phyloP scores from a whole-genome alignment of 495 filamentous ascomycete species.

The Lentithecium fluviatile region DNA sequence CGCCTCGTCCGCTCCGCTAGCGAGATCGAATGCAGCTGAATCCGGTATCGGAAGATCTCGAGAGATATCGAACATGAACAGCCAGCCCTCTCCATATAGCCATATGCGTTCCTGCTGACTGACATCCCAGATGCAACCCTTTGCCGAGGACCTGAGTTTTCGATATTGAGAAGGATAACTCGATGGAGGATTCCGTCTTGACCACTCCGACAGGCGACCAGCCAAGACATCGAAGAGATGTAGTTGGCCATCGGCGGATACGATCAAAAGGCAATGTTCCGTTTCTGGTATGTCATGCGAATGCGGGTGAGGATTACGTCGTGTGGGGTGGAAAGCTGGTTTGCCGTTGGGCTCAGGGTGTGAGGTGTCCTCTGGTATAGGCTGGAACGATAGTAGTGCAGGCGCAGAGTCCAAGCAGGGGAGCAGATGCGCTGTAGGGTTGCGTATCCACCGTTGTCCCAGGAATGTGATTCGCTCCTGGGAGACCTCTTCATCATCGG shows the following conservation, averaged over 20 bases:
- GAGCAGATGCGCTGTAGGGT: constrained; percentile 66
- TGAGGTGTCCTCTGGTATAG: constrained; percentile 41
- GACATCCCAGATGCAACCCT: constrained; percentile 84
- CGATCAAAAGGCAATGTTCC: constrained; percentile 65
- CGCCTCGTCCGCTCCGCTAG: constrained; percentile 1
- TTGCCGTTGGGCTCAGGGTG: constrained; percentile 47
- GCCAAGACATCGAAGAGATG: constrained; percentile 72
- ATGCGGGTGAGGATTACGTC: constrained; percentile 50
- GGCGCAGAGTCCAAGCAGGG: constrained; percentile 72
- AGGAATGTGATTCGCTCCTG: constrained; percentile 32
- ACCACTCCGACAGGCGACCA: constrained; percentile 80
- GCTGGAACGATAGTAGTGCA: constrained; percentile 74
- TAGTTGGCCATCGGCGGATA: constrained; percentile 74
- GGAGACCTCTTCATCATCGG: constrained; percentile 41
- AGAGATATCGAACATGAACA: constrained; percentile 90
- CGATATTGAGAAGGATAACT: constrained; percentile 71
- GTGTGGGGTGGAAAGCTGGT: constrained; percentile 46
- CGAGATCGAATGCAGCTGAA: not conserved
- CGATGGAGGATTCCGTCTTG: constrained; percentile 72
- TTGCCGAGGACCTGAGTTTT: constrained; percentile 68
- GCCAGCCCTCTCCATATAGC: constrained; percentile 79
- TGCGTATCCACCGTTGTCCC: constrained; percentile 62
- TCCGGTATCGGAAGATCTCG: constrained; percentile 59
- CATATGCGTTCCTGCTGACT: constrained; percentile 63
- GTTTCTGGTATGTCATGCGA: constrained; percentile 44